Conservation (phyloP, 805 yeast species). For the Saccharomycopsis microspora region DNA sequence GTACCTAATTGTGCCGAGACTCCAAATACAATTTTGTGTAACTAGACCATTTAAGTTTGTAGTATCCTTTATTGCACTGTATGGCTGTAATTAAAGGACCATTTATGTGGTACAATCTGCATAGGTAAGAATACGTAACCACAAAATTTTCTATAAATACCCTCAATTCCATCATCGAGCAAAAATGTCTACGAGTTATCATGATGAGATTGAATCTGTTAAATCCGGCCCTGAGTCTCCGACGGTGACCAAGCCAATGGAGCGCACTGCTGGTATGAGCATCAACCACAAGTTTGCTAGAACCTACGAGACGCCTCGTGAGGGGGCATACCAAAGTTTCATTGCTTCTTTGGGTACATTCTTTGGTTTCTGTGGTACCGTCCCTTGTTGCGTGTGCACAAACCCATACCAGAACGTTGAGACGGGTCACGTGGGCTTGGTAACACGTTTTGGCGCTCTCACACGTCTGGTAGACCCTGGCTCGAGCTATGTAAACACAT, state of each 20-base stretch:
- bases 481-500: slow-evolving; percentile 49
- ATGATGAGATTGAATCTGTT: too few relatives aligned
- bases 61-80: too few relatives aligned
- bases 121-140: too few relatives aligned
- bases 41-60: too few relatives aligned
- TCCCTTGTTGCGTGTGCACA: slow-evolving; percentile 41
- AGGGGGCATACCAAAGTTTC: slow-evolving; percentile 30
- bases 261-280: slow-evolving; percentile 1
- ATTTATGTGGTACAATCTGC: too few relatives aligned
- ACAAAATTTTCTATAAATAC: too few relatives aligned
- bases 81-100: too few relatives aligned
- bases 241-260: background rate
- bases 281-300: background rate
- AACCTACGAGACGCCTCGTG: slow-evolving; percentile 1
- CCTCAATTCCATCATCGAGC: too few relatives aligned
- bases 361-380: slow-evolving; percentile 42
- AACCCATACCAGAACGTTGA: slow-evolving; percentile 50
- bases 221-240: too few relatives aligned
- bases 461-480: slow-evolving; percentile 62
- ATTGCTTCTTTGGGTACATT: slow-evolving; percentile 31
- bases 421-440: slow-evolving; percentile 61
- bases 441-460: slow-evolving; percentile 57
- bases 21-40: too few relatives aligned
- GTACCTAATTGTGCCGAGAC: too few relatives aligned
- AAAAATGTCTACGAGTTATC: too few relatives aligned